phyloP scores from a whole-genome alignment of 169 alveolate genomes.

The Cryptosporidium parvum region DNA sequence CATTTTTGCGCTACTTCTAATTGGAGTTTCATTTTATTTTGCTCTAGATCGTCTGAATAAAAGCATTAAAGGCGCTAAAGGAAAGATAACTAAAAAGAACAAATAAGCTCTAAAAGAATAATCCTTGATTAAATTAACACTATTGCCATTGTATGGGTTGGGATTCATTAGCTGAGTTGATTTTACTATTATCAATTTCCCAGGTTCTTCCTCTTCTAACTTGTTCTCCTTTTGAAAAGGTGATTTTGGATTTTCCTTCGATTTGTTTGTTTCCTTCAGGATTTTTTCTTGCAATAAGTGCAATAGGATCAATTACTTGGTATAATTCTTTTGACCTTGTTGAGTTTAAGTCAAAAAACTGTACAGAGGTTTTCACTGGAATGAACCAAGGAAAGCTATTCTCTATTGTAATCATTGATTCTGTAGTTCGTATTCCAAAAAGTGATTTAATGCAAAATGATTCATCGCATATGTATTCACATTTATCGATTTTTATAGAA shows the following conservation, averaged over 20 bases:
- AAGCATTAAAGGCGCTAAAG: neutral
- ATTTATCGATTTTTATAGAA: constrained; percentile 5
- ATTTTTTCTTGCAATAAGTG: constrained; percentile 47
- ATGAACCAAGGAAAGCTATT: constrained; percentile 52
- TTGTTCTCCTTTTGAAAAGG: constrained; percentile 62
- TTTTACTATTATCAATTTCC: neutral
- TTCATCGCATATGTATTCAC: constrained; percentile 28
- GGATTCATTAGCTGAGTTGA: constrained; percentile 6
- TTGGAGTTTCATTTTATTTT: constrained; percentile 38
- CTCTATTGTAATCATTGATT: constrained; percentile 23
- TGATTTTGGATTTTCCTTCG: constrained; percentile 7
- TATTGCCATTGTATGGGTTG: constrained; percentile 69
- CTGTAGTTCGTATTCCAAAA: constrained; percentile 52
- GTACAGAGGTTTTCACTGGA: constrained; percentile 27
- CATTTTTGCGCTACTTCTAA: constrained; percentile 6
- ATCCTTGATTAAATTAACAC: neutral
- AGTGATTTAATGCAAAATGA: constrained; percentile 5
- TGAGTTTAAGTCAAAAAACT: constrained; percentile 2
- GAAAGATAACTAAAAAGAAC: neutral
- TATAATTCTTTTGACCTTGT: neutral
- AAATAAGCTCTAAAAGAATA: neutral
- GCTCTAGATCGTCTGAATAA: constrained; percentile 16
- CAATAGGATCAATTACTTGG: constrained; percentile 58
- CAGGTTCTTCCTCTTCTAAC: constrained; percentile 42
- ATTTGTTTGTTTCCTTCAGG: neutral